These are phyloP conservation scores for Pontederia paniculata DNA, from an alignment of 176 grass and related monocot genomes.

Conservation along the genomic window DNA sequence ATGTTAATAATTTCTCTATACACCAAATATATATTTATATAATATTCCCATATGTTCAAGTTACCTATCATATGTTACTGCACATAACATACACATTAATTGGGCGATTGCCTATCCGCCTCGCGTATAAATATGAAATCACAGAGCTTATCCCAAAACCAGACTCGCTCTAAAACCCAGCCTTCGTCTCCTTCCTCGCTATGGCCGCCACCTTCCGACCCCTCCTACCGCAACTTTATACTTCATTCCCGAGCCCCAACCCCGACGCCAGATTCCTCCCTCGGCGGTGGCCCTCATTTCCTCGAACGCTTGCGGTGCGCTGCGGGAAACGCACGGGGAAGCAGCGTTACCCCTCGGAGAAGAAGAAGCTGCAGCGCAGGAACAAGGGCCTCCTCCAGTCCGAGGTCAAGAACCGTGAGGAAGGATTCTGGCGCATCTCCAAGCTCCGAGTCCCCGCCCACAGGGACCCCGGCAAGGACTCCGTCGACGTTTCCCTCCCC, in stretches of 20 bases:
- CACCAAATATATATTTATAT: too few species aligned
- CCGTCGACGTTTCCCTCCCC: slow-evolving; percentile 47
- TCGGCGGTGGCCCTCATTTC: slow-evolving; percentile 8
- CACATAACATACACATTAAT: too few species aligned
- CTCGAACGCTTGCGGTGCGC: slow-evolving; percentile 20
- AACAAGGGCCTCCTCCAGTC: slow-evolving; percentile 39
- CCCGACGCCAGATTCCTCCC: slow-evolving; percentile 6
- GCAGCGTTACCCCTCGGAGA: slow-evolving; percentile 90
- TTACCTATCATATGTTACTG: too few species aligned
- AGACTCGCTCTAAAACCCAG: too few species aligned
- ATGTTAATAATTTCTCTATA: too few species aligned
- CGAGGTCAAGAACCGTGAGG: slow-evolving; percentile 29
- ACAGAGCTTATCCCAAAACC: too few species aligned
- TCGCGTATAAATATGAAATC: too few species aligned
- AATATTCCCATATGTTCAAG: too few species aligned
- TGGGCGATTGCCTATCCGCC: too few species aligned
- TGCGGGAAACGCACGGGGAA: slow-evolving; percentile 78
- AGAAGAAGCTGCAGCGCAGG: slow-evolving; percentile 49
- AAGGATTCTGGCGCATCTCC: slow-evolving; percentile 70
- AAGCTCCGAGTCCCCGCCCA: slow-evolving; percentile 65
- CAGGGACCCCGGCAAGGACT: slow-evolving; percentile 90
- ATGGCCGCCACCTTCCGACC: too few species aligned
- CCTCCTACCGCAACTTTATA: neutral
- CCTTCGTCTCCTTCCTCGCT: too few species aligned
- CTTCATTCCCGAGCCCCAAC: neutral